Base-by-base conservation (phyloP, 306 rosid genomes). In the Vicia faba region DNA sequence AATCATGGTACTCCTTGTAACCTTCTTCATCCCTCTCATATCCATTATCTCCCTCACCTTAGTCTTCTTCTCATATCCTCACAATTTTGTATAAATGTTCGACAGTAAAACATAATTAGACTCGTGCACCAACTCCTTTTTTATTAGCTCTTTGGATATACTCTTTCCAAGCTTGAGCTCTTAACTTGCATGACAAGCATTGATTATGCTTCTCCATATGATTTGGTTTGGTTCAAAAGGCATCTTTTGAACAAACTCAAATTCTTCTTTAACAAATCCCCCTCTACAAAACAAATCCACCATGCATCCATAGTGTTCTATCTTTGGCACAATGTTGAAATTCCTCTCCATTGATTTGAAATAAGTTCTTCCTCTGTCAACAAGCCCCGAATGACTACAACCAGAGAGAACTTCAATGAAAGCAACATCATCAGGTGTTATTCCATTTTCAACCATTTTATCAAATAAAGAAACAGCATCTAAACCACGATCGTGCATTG, bases 1-100 rank as follows among this genome's bases (percentile, higher is more conserved):
- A 69, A 92, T 84, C 98, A 85, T 87, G 35, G 96, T 92, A 86
- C 98, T 84, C 68, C 98, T 96, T 1, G 96, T 95, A 59, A 81
- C 68, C 75, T 92, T 92, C 60, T 79, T 86, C 81, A 92, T 80
- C 66, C 98, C 96, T 63, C 77, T 89, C 76, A 77, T 61, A 75
- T 84, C 96, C 96, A 92, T 92, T 68, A 66, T 65, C 61, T 86
- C 89, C 79, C 98, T 87, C 44, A 87, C 84, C 81, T 82, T 84
- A 71, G 89, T 82, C 78, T 89, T 89, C 78, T 86, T 81, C 81
- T 89, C 96, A 93, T 96, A 92, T 0, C 49, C 80, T 28, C 64
- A 78, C 88, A 87, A 73, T 72, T 89, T 89, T 0, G 93, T 96
- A 39, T 92, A 92, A 46, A 92, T 84, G 75, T 92, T 86, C 9